These are phyloP conservation scores for Rhodotorula mucilaginosa DNA, from an alignment of 1,284 basidiomycete species.

Conservation along the genomic window DNA sequence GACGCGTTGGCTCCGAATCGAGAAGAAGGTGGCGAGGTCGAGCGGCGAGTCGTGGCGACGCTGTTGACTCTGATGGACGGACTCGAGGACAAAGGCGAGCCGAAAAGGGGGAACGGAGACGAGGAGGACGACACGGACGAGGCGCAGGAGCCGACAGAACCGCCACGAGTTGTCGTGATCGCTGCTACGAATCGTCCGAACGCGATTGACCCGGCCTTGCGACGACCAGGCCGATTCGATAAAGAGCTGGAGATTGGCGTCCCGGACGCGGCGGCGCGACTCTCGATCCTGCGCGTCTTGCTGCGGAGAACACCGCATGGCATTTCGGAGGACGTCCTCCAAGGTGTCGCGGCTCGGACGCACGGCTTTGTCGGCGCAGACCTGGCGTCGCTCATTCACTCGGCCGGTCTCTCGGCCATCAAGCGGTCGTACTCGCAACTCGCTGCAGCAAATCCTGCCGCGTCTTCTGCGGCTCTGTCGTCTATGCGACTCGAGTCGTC, in stretches of 20 bases:
- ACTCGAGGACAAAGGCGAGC: slow-evolving; percentile 61
- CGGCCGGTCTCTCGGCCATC: slow-evolving; percentile 87
- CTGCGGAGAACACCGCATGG: slow-evolving; percentile 75
- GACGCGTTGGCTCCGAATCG: slow-evolving; percentile 89
- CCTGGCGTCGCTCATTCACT: slow-evolving; percentile 83
- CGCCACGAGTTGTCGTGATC: slow-evolving; percentile 78
- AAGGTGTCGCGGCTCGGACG: slow-evolving; percentile 68
- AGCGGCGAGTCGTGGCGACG: slow-evolving; percentile 92
- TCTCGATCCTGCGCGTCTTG: slow-evolving; percentile 78
- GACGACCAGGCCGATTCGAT: slow-evolving; percentile 92
- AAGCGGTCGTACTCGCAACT: slow-evolving; percentile 56
- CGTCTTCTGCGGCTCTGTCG: slow-evolving; percentile 29
- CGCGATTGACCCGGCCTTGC: slow-evolving; percentile 90
- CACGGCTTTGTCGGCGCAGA: slow-evolving; percentile 99
- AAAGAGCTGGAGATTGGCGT: slow-evolving; percentile 96
- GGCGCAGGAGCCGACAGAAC: slow-evolving; percentile 31
- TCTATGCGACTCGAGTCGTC: slow-evolving; percentile 36
- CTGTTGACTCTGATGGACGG: slow-evolving; percentile 94
- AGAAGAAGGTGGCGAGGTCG: slow-evolving; percentile 87
- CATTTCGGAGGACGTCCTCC: slow-evolving; percentile 63
- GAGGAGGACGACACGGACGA: slow-evolving; percentile 52
- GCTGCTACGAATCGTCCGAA: slow-evolving; percentile 97
- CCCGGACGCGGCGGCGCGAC: slow-evolving; percentile 77
- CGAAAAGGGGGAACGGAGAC: slow-evolving; percentile 42
- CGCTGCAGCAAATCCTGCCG: slow-evolving; percentile 17